Evolutionary conservation across 2,329 filamentous ascomycete species (phyloP).

Genomic region (Endoconidiophora laricicola): DNA sequence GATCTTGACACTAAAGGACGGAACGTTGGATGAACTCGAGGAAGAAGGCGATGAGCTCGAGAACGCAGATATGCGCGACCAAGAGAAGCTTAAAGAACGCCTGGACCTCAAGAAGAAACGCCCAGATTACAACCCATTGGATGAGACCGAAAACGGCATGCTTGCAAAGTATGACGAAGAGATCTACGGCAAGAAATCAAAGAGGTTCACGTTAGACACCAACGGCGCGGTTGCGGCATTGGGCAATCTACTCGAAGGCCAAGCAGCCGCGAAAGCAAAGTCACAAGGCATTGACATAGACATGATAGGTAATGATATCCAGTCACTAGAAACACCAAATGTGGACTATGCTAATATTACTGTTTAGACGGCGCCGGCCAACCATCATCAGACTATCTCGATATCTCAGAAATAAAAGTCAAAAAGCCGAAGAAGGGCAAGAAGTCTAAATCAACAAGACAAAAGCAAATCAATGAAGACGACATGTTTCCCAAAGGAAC

Average conservation of each 20-base stretch:
- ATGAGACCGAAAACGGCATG: slow-evolving; percentile 48
- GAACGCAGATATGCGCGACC: slow-evolving; percentile 54
- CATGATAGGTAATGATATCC: slow-evolving; percentile 40
- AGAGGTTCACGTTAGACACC: slow-evolving; percentile 73
- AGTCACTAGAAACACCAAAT: background rate
- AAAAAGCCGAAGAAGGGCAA: slow-evolving; percentile 93
- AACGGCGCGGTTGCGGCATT: slow-evolving; percentile 53
- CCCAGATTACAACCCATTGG: slow-evolving; percentile 73
- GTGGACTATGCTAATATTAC: background rate
- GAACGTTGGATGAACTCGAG: slow-evolving; percentile 59
- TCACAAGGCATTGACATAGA: slow-evolving; percentile 68
- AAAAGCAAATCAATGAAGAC: slow-evolving; percentile 49
- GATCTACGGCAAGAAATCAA: slow-evolving; percentile 76
- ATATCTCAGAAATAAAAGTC: slow-evolving; percentile 73
- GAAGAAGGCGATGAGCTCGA: slow-evolving; percentile 85
- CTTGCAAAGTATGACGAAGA: slow-evolving; percentile 92
- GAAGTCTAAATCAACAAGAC: slow-evolving; percentile 60
- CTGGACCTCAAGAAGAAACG: slow-evolving; percentile 81
- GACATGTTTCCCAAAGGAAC: slow-evolving; percentile 31
- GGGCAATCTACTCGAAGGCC: slow-evolving; percentile 34
- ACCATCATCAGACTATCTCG: slow-evolving; percentile 69
- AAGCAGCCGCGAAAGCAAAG: slow-evolving; percentile 28
- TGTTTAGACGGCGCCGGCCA: slow-evolving; percentile 7
- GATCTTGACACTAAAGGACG: slow-evolving; percentile 86
- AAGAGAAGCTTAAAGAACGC: slow-evolving; percentile 56